A percentile compares a stretch with the other conserved stretches of the same genome.
Conservation (phyloP, 2,329 filamentous ascomycete genomes). For the Fusarium incarnatum region DNA sequence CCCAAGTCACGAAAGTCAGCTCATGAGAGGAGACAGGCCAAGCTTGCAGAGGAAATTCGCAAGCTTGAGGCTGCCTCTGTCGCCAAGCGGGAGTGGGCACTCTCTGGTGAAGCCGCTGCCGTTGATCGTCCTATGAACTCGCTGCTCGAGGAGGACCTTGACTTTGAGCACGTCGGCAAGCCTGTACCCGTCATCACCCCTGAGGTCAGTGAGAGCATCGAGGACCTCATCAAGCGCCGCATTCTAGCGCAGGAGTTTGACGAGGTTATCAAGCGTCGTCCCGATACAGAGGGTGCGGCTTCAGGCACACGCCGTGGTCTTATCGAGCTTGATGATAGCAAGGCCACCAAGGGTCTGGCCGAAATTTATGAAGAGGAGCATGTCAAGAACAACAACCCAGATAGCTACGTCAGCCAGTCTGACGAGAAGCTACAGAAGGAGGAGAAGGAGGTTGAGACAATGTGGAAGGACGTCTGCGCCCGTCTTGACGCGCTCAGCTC, state of each 20-base stretch:
- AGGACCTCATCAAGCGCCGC: conserved; percentile 92
- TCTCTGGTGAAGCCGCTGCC: conserved; percentile 88
- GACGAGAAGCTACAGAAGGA: conserved; percentile 86
- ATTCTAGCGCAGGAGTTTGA: conserved; percentile 93
- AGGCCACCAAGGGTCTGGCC: conserved; percentile 86
- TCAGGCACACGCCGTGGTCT: conserved; percentile 74
- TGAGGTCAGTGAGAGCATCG: conserved; percentile 90
- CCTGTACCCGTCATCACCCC: conserved; percentile 94
- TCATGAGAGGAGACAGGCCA: conserved; percentile 88
- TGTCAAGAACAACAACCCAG: conserved; percentile 79
- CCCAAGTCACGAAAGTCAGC: conserved; percentile 81
- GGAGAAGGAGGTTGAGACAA: conserved; percentile 81
- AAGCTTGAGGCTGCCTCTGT: conserved; percentile 90
- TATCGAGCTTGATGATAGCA: conserved; percentile 86
- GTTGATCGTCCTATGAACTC: conserved; percentile 89
- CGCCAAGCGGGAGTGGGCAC: conserved; percentile 89
- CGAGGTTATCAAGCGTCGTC: conserved; percentile 85
- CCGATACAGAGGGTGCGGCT: conserved; percentile 75
- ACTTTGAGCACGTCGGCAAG: conserved; percentile 95
- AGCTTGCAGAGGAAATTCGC: conserved; percentile 89
- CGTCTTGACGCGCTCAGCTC: conserved; percentile 91
- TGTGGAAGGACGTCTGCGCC: conserved; percentile 85
- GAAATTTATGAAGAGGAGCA: conserved; percentile 97
- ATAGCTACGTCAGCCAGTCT: conserved; percentile 80
- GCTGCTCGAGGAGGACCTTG: conserved; percentile 91